Base-by-base conservation (phyloP, 2,329 filamentous ascomycete genomes). In the Aspergillus unguis region DNA sequence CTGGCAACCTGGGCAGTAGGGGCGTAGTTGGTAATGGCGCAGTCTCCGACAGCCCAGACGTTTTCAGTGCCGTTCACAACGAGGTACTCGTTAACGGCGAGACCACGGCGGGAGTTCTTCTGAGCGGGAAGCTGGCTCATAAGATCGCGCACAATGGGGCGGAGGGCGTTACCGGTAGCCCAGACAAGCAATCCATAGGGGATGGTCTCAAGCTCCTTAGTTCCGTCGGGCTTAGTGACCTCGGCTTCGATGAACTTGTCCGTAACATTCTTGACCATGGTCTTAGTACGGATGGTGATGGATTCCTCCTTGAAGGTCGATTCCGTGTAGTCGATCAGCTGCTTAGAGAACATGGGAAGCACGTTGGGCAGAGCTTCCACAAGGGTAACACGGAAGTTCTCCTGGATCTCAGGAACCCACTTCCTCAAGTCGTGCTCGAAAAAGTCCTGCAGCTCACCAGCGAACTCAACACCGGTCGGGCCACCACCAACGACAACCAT, bases 221-320 rank as follows among this genome's bases (percentile, higher is more conserved):
- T 83, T 70, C 94, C 94, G 63, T 95, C 89, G 17, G 92, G 86
- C 48, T 84, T 83, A 50, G 84, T 86, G 46, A 85, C 84, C 73
- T 96, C 90, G 60, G 92, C 94, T 78, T 97, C 90, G 67, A 99
- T 92, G 69, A 84, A 86, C 76, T 88, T 95, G 66, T 94, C 87
- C 31, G 90, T 95, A 55, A 99, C 94, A 57, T 88, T 92, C 83
- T 97, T 97, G 72, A 99, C 94, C 86, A 96, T 95, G 61, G 94
- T 97, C 84, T 97, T 97, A 65, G 94, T 95, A 75, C 90, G 88
- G 77, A 99, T 96, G 64, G 90, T 86, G 70, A 99, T 99, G 70
- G 91, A 92, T 77, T 99, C 94, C 79, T 99, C 94, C 77, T 95
- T 94, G 80, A 99, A 95, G 43, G 92, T 96, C 75, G 92, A 92